Evolutionary conservation across 148 eudicot species (phyloP), one percentile per base, ranked within the genome.

Genomic region (Oxyria digyna): DNA sequence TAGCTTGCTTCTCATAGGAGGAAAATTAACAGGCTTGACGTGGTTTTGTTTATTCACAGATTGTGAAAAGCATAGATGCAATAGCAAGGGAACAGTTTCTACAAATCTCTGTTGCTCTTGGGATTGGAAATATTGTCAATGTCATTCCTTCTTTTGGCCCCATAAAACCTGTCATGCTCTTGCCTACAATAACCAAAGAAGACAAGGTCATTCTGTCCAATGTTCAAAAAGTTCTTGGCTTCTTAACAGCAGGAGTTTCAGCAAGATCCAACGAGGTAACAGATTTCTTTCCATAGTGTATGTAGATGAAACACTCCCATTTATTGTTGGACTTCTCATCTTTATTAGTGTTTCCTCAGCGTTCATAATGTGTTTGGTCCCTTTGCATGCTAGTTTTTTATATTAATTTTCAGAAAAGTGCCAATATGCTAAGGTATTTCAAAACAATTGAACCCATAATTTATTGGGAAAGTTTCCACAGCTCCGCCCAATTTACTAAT

Each of bases 51-150:
- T 74, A 74, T 68, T 73, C 42, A 74, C 84, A 94, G 99, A 79
- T 94, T 74, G 99, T 94, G 74, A 94, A 94, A 78, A 97, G 96
- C 72, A 91, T 94, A 67, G 99, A 94, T 81, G 99, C 99, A 23
- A 79, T 94, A 59, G 72, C 93, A 0, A 90, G 99, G 81, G 93
- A 94, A 77, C 99, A 94, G 78, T 73, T 94, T 69, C 89, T 94
- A 68, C 83, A 82, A 55, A 40, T 84, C 73, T 75, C 80, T 82
- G 78, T 88, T 66, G 45, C 72, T 72, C 71, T 88, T 55, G 97
- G 99, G 55, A 72, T 90, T 68, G 77, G 83, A 82, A 91, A 82
- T 82, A 73, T 85, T 43, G 77, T 90, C 29, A 74, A 86, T 68
- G 84, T 85, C 81, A 79, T 94, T 76, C 96, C 97, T 62, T 65